Percentiles rank a stretch among this genome's conserved stretches.
These are phyloP conservation scores for Phytophthora uliginosa DNA, from an alignment of 352 stramenopile genomes.

Conservation along the genomic window DNA sequence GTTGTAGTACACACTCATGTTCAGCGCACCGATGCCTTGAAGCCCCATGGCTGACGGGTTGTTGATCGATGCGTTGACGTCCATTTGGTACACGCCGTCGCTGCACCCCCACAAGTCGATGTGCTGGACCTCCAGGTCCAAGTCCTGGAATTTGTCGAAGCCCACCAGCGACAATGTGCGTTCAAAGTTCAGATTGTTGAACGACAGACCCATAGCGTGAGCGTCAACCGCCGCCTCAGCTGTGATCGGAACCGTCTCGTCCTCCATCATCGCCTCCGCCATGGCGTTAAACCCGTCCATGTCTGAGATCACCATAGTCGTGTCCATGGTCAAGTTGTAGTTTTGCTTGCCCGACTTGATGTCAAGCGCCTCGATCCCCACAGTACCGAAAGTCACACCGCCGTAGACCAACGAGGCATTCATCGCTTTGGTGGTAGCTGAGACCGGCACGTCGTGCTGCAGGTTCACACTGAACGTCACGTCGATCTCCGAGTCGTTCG, in stretches of 20 bases:
- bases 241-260: constrained; percentile 49
- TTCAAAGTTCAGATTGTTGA: constrained; percentile 60
- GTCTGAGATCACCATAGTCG: constrained; percentile 50
- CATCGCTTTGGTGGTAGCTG: constrained; percentile 54
- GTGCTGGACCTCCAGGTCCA: constrained; percentile 50
- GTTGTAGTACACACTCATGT: constrained; percentile 75
- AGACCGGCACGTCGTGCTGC: constrained; percentile 47
- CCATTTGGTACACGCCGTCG: constrained; percentile 50
- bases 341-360: constrained; percentile 52
- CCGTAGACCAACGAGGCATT: constrained; percentile 50
- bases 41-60: constrained; percentile 60
- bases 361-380: constrained; percentile 55
- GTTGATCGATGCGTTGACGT: constrained; percentile 67
- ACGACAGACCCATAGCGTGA: constrained; percentile 51
- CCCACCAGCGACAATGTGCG: constrained; percentile 51
- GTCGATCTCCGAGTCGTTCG: constrained; percentile 46
- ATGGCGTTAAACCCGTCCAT: constrained; percentile 57
- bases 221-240: constrained; percentile 45
- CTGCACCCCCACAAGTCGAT: constrained; percentile 55
- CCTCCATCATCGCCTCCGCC: constrained; percentile 45
- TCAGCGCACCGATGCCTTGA: constrained; percentile 66
- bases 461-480: constrained; percentile 67
- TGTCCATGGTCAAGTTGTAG: constrained; percentile 62
- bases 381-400: constrained; percentile 46
- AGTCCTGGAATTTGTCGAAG: constrained; percentile 59